Evolutionary conservation across 2,329 filamentous ascomycete species (phyloP), one percentile per base, ranked within the genome.

Genomic region (Capronia americana): DNA sequence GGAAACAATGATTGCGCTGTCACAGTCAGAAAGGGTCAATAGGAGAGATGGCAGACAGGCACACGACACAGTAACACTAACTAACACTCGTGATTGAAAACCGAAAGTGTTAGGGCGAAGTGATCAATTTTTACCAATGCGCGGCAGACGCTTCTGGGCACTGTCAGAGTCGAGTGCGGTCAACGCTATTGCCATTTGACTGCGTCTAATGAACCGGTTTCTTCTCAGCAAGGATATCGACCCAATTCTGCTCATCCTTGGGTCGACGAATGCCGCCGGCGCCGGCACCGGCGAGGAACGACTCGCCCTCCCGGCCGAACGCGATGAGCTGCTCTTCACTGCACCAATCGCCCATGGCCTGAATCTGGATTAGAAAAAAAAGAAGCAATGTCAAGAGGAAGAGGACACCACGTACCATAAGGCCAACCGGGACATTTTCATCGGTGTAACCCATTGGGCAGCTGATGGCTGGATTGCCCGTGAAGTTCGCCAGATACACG

Each of bases 401-500:
- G 34, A 26, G 41, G 46, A 14, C 41, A 38, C 26, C 34, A 48
- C 50, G 46, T 72, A 73, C 71, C 84, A 87, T 86, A 34, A 87
- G 72, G 1, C 85, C 85, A 2, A 86, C 78, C 0, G 85, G 84
- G 0, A 86, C 76, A 23, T 71, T 69, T 0, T 74, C 77, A 8
- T 77, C 74, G 32, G 73, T 74, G 78, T 93, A 96, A 0, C 92
- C 93, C 11, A 91, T 88, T 0, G 93, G 92, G 41, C 87, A 88
- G 54, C 83, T 88, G 12, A 96, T 85, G 0, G 91, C 88, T 0
- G 93, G 93, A 57, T 89, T 88, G 0, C 93, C 93, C 0, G 84
- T 87, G 72, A 92, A 89, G 78, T 97, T 97, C 6, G 93, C 90
- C 41, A 96, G 79, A 86, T 91, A 96, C 17, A 91, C 88, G 78